Conservation (phyloP, 306 rosid genomes). For the Ammopiptanthus mongolicus region DNA sequence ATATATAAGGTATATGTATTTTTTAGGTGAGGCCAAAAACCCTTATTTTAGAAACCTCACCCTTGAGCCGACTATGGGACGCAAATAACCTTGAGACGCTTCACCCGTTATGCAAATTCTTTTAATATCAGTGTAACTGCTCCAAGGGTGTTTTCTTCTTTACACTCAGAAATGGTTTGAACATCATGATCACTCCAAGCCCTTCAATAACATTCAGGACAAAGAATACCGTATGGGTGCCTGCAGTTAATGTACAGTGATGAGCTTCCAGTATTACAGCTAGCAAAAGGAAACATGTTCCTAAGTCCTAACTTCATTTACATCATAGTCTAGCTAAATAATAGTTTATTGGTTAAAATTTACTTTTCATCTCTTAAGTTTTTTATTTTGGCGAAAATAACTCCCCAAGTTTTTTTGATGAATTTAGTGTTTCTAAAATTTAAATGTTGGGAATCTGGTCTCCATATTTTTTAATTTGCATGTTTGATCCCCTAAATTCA, state of each 20-base stretch:
- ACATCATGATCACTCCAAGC: not conserved
- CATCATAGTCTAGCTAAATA: not conserved
- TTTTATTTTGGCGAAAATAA: no score
- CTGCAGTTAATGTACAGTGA: not conserved
- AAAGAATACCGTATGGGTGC: constrained; percentile 16
- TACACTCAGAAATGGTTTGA: constrained; percentile 9
- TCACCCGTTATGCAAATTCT: no score
- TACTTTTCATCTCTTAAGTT: no score
- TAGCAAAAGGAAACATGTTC: not conserved
- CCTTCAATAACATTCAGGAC: not conserved
- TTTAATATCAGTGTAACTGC: not conserved
- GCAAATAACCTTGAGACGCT: not conserved
- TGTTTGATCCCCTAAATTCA: no score
- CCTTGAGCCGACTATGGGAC: no score
- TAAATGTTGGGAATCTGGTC: no score
- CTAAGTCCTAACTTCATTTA: not conserved
- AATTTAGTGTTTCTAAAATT: no score
- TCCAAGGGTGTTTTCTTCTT: not conserved
- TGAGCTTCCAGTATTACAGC: not conserved
- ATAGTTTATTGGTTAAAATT: not conserved
- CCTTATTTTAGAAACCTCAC: no score
- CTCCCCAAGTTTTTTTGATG: no score
- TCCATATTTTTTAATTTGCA: no score
- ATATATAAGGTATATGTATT: no score
- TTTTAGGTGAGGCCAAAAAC: no score